Evolutionary conservation across 495 filamentous ascomycete species (phyloP).

Genomic region (Aspergillus asperescens): DNA sequence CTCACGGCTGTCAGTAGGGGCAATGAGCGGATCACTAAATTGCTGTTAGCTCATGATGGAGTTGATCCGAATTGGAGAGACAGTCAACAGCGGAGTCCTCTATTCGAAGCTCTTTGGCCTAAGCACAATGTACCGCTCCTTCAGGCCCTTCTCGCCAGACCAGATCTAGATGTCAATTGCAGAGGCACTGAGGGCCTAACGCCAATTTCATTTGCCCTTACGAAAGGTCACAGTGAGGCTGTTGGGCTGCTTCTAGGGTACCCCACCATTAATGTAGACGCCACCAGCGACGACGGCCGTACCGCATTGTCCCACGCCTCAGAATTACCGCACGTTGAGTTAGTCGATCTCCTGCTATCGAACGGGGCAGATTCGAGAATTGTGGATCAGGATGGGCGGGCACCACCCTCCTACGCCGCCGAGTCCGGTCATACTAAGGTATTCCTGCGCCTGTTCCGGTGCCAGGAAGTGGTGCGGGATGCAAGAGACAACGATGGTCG

Average conservation of each 20-base stretch:
- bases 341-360: not conserved
- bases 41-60: not conserved
- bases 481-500: not conserved
- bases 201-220: not conserved
- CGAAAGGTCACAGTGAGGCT: not conserved
- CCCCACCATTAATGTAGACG: not conserved
- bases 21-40: too few species aligned
- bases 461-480: too few species aligned
- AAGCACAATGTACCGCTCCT: too few species aligned
- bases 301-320: not conserved
- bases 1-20: not conserved
- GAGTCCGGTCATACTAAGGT: not conserved
- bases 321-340: not conserved
- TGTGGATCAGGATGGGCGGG: not conserved
- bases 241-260: not conserved
- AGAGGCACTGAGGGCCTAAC: not conserved
- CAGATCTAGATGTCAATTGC: not conserved
- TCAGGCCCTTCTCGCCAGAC: too few species aligned
- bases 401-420: not conserved
- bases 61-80: not conserved
- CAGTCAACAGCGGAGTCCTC: not conserved
- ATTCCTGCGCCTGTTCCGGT: too few species aligned
- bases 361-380: not conserved
- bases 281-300: not conserved
- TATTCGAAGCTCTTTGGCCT: not conserved